Percentiles rank a stretch among this genome's conserved stretches.
Evolutionary conservation across 2,329 filamentous ascomycete species (phyloP).

Genomic region (Sarocladiaceae sp.): DNA sequence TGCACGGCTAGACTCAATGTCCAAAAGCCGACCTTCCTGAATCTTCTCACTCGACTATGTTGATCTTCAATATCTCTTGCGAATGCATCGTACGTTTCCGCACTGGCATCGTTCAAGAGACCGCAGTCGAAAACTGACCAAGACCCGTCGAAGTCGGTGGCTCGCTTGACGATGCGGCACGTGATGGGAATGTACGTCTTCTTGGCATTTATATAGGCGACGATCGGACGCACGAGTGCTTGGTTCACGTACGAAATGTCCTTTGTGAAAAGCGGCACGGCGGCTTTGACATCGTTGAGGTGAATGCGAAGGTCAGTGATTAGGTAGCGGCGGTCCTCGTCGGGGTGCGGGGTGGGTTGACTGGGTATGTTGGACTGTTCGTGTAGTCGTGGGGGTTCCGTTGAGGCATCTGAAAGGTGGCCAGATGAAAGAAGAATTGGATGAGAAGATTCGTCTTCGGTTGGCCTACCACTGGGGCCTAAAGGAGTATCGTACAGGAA

Average conservation of each 20-base stretch:
- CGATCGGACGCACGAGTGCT: conserved; percentile 89
- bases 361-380: neutral
- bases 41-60: conserved; percentile 75
- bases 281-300: conserved; percentile 89
- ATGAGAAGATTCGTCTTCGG: neutral
- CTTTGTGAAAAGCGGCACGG: conserved; percentile 86
- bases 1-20: conserved; percentile 89
- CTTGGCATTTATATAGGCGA: conserved; percentile 96
- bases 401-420: conserved; percentile 5
- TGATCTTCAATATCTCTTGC: conserved; percentile 87
- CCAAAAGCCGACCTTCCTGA: conserved; percentile 97
- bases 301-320: conserved; percentile 95
- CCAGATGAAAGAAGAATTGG: conserved; percentile 17
- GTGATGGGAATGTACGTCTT: conserved; percentile 93
- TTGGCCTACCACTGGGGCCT: neutral
- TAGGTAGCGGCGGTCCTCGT: conserved; percentile 71
- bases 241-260: conserved; percentile 96
- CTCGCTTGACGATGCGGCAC: conserved; percentile 88
- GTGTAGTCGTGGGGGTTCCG: conserved; percentile 1
- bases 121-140: conserved; percentile 95
- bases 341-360: conserved; percentile 13
- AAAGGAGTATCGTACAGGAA: conserved; percentile 48
- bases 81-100: conserved; percentile 93
- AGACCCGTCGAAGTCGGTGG: conserved; percentile 86
- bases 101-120: conserved; percentile 87